Evolutionary conservation across 2,329 filamentous ascomycete genomes (phyloP), one percentile per base, ranked within the genome.

Genomic region (Phoma sp.): DNA sequence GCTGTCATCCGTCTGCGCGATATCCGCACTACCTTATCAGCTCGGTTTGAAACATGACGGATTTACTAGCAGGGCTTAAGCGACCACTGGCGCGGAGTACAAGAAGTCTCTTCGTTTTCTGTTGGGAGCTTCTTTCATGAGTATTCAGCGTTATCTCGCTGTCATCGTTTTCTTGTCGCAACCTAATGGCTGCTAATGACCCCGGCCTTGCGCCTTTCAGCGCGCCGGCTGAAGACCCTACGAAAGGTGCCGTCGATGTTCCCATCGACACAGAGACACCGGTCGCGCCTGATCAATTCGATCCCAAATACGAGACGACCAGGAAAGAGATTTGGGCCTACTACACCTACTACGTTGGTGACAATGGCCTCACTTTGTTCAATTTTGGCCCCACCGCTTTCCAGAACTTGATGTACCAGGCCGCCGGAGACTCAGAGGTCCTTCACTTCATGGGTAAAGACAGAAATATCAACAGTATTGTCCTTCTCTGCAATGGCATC

Each of bases 401-500:
- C 52, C 86, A 89, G 63, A 87, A 88, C 61, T 73, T 89, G 7
- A 76, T 89, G 21, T 82, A 79, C 45, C 83, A 87, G 68, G 85
- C 86, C 0, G 85, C 84, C 4, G 80, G 83, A 7, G 77, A 83
- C 42, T 77, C 76, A 9, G 80, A 78, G 1, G 76, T 82, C 1
- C 71, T 89, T 18, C 61, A 65, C 2, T 88, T 89, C 56, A 81
- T 82, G 1, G 86, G 86, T 12, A 75, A 75, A 30, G 71, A 79
- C 20, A 60, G 69, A 12, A 65, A 57, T 1, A 61, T 69, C 47
- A 63, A 69, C 33, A 63, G 60, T 9, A 68, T 89, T 47, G 84
- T 90, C 4, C 76, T 90, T 7, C 76, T 88, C 0, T 80, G 81
- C 67, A 89, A 89, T 64, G 87, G 87, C 47, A 84, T 89, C 50